These are phyloP conservation scores for Ilex asprella DNA, from an alignment of 257 asterid species.

Conservation along the genomic window DNA sequence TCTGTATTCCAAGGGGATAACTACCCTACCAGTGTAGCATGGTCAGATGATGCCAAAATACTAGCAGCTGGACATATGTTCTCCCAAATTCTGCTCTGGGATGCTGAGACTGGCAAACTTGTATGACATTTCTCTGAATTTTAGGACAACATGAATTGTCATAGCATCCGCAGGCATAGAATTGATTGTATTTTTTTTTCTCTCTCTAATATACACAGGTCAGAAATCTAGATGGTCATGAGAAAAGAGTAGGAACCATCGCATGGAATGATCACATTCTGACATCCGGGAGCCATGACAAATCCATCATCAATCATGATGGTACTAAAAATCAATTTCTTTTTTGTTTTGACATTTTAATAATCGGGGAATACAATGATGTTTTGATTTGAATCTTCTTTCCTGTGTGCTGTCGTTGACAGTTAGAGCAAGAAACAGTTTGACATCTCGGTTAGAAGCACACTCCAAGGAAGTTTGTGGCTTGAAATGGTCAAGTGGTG, in stretches of 20 bases:
- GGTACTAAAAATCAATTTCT: slow-evolving; percentile 26
- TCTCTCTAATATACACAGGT: slow-evolving; percentile 23
- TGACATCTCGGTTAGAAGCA: slow-evolving; percentile 22
- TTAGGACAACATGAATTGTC: not conserved
- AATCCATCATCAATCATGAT: slow-evolving; percentile 60
- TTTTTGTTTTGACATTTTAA: not conserved
- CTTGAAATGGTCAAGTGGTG: slow-evolving; percentile 64
- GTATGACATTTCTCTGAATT: slow-evolving; percentile 18
- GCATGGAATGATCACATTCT: slow-evolving; percentile 59
- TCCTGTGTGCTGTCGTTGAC: slow-evolving; percentile 2
- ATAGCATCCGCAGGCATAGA: not conserved
- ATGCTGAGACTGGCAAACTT: slow-evolving; percentile 48
- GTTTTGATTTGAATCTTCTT: not conserved
- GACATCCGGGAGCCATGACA: slow-evolving; percentile 61
- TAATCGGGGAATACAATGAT: not conserved
- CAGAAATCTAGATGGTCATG: slow-evolving; percentile 47
- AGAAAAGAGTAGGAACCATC: slow-evolving; percentile 41
- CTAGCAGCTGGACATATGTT: slow-evolving; percentile 46
- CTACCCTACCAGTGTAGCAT: slow-evolving; percentile 54
- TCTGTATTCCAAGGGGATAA: slow-evolving; percentile 19
- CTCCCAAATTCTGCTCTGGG: slow-evolving; percentile 48
- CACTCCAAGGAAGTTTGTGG: slow-evolving; percentile 58
- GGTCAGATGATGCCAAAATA: slow-evolving; percentile 54
- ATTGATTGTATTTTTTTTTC: not conserved
- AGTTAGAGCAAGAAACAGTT: slow-evolving; percentile 61